Percentiles rank a stretch among this genome's conserved stretches.
Evolutionary conservation across 2,329 filamentous ascomycete genomes (phyloP).

Genomic region (Leptographium procerum): DNA sequence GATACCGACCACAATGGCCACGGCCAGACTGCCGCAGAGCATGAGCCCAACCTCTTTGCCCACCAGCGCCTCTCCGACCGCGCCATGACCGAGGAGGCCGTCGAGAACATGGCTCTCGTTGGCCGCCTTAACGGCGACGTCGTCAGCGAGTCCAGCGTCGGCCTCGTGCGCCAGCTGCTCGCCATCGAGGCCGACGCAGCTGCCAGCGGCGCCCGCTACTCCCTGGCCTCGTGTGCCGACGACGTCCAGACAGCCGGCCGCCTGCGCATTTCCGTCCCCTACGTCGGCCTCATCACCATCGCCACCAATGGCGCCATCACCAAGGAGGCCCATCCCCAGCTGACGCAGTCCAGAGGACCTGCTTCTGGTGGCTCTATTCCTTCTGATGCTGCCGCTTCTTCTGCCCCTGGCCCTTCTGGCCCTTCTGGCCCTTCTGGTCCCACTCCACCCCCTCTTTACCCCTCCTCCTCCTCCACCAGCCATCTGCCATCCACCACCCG

Average conservation of each 20-base stretch:
- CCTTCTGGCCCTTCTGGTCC: not conserved
- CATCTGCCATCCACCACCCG: too few species aligned
- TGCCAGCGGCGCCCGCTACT: constrained; percentile 6
- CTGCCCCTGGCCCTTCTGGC: not conserved
- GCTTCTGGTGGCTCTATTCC: too few species aligned
- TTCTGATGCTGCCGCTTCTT: too few species aligned
- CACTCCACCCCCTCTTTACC: too few species aligned
- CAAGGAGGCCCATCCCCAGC: constrained; percentile 2
- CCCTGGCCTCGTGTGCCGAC: not conserved
- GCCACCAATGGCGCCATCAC: constrained; percentile 9
- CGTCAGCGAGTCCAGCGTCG: constrained; percentile 19
- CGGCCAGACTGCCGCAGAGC: not conserved
- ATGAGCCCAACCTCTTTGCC: constrained; percentile 14
- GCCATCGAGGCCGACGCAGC: constrained; percentile 21
- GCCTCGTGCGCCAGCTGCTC: constrained; percentile 20
- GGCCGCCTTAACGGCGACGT: constrained; percentile 19
- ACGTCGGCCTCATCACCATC: constrained; percentile 29
- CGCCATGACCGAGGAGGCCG: constrained; percentile 25
- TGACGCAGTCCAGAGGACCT: too few species aligned
- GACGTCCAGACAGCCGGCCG: not conserved
- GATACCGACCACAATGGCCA: not conserved
- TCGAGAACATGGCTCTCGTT: constrained; percentile 23
- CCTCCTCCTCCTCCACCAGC: not conserved
- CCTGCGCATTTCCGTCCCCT: constrained; percentile 28
- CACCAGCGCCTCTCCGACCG: constrained; percentile 29